Conservation (phyloP, 2,329 filamentous ascomycete genomes). For the Colletotrichum noveboracense region DNA sequence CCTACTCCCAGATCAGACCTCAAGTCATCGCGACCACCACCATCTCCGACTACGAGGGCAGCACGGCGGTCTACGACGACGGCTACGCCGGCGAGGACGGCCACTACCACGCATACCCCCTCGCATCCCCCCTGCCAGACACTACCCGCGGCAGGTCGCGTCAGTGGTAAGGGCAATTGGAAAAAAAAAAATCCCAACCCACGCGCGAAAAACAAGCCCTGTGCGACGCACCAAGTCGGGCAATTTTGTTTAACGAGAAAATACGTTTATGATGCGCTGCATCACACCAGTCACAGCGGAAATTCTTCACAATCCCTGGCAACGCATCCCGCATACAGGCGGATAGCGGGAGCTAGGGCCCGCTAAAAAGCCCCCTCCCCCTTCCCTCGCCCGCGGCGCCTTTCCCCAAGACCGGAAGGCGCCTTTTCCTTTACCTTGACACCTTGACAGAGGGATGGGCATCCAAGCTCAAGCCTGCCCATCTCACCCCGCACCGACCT, state of each 20-base stretch:
- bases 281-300: slow-evolving; percentile 10
- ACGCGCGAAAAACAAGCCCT: background rate
- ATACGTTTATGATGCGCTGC: slow-evolving; percentile 15
- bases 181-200: background rate
- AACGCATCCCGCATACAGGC: slow-evolving; percentile 3
- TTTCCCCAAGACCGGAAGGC: background rate
- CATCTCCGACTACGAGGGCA: slow-evolving; percentile 26
- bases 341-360: background rate
- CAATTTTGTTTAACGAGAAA: background rate
- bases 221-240: slow-evolving; percentile 6
- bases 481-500: background rate
- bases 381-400: background rate
- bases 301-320: slow-evolving; percentile 11
- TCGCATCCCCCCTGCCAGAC: slow-evolving; percentile 16
- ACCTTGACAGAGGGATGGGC: background rate
- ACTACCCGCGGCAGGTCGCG: slow-evolving; percentile 4
- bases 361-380: background rate
- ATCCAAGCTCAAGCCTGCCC: background rate
- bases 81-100: slow-evolving; percentile 34
- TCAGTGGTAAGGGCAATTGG: background rate
- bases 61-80: slow-evolving; percentile 29
- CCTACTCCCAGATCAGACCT: background rate
- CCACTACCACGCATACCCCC: slow-evolving; percentile 39
- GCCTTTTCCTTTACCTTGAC: background rate
- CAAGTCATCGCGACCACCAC: background rate